Base-by-base conservation (phyloP, 768 basidiomycete genomes). In the Pleurotus pulmonarius region DNA sequence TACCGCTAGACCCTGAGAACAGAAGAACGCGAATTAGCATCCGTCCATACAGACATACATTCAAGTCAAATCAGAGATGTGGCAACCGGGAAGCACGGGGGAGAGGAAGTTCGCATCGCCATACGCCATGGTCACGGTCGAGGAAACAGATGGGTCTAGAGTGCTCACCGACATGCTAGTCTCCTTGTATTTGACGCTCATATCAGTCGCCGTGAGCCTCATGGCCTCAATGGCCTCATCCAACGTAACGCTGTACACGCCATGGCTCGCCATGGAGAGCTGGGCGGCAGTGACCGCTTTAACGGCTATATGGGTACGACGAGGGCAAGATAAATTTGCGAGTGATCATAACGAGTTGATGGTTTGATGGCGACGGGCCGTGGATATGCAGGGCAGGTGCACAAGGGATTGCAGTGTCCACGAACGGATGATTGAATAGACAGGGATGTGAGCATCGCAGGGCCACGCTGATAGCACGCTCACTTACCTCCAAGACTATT, bases 201-300 rank as follows among this genome's bases (percentile, higher is more conserved):
- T 96, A 69, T 94, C 92, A n/a, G 82, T 78, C 24, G 95, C 94
- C 5, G 94, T 97, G 47, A 96, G 67, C 20, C 92, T 79, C 92
- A 96, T 96, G 3, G 94, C 94, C 69, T 93, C 92, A 55, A 98
- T 97, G 2, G 94, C 95, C 69, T 97, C 93, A 67, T 98, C 95
- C 16, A 98, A 77, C 0, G 87, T 88, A 37, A 95, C 93, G 34
- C 86, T 83, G 64, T 93, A 93, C 12, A 90, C 79, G 0, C 92
- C 94, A 64, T 92, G 83, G 58, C 91, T 92, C 7, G 94, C 93
- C 82, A 97, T 88, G 6, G 95, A 92, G 4, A 98, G 79, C 67
- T 98, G 96, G 16, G 94, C 94, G 9, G 95, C 94, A 16, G 93
- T 94, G 45, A 95, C 81, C 3, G 92, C 93, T 70, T 96, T 95